Conservation (phyloP, 148 eudicot genomes). For the Dysphania ambrosioides region DNA sequence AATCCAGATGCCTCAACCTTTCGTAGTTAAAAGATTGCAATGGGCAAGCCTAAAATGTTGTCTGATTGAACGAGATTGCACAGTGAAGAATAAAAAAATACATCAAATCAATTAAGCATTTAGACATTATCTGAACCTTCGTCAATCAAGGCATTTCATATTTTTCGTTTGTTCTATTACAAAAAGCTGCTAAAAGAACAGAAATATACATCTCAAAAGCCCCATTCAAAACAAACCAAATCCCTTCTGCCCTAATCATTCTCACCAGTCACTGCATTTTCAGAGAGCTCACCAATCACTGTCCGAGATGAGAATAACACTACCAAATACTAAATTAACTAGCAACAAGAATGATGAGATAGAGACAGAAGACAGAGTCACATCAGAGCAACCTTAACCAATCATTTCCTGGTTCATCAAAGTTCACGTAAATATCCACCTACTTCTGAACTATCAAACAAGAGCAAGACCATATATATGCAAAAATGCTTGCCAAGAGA, state of each 20-base stretch:
- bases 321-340: not conserved
- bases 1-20: no score
- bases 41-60: not conserved
- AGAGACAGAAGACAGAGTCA: not conserved
- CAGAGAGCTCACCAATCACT: not conserved
- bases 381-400: not conserved
- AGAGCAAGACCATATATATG: conserved; percentile 3
- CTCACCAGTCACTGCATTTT: not conserved
- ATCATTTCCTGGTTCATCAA: not conserved
- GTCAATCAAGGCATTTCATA: not conserved
- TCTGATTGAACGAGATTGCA: not conserved
- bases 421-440: not conserved
- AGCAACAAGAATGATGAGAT: not conserved
- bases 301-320: not conserved
- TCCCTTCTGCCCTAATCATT: not conserved
- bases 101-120: not conserved
- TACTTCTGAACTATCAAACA: not conserved
- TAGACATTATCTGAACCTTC: not conserved
- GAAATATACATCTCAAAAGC: not conserved
- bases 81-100: not conserved
- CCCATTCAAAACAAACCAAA: not conserved
- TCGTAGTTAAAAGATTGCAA: no score
- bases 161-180: not conserved
- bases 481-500: conserved; percentile 22
- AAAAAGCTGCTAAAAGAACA: not conserved